Percentiles rank a stretch among this genome's conserved stretches.
Evolutionary conservation across 2,329 filamentous ascomycete genomes (phyloP).

Genomic region (Aspergillus sojae): DNA sequence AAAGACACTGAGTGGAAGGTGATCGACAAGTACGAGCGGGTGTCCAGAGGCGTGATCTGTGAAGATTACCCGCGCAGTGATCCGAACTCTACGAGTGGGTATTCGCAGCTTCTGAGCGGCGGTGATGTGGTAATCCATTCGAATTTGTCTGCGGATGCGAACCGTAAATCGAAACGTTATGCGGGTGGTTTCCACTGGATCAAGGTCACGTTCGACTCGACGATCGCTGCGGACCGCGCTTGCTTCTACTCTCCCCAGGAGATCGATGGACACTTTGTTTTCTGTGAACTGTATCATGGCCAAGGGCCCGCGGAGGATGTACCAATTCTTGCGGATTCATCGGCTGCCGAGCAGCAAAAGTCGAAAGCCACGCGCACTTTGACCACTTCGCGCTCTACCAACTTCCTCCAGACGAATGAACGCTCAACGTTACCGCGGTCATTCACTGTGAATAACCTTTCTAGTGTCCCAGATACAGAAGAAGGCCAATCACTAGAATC

Average conservation of each 20-base stretch:
- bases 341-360: conserved; percentile 26
- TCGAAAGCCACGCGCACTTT: conserved; percentile 37
- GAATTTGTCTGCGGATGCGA: conserved; percentile 70
- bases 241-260: conserved; percentile 71
- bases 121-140: conserved; percentile 71
- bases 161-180: conserved; percentile 77
- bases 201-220: conserved; percentile 78
- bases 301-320: conserved; percentile 66
- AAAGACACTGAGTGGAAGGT: conserved; percentile 75
- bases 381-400: conserved; percentile 38
- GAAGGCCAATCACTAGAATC: conserved; percentile 37
- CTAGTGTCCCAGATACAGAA: conserved; percentile 32
- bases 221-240: conserved; percentile 70
- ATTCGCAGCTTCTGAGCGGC: conserved; percentile 71
- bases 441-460: conserved; percentile 42
- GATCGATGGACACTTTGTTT: conserved; percentile 70
- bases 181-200: conserved; percentile 91
- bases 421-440: conserved; percentile 43
- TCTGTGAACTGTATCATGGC: conserved; percentile 70
- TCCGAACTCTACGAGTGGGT: conserved; percentile 69
- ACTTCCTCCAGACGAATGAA: conserved; percentile 38
- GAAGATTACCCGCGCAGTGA: conserved; percentile 91
- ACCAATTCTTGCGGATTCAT: conserved; percentile 57
- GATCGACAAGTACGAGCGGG: conserved; percentile 82
- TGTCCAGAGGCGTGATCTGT: conserved; percentile 78